These are phyloP conservation scores for Hippophae gyantsensis DNA, from an alignment of 306 rosid species.

Conservation along the genomic window DNA sequence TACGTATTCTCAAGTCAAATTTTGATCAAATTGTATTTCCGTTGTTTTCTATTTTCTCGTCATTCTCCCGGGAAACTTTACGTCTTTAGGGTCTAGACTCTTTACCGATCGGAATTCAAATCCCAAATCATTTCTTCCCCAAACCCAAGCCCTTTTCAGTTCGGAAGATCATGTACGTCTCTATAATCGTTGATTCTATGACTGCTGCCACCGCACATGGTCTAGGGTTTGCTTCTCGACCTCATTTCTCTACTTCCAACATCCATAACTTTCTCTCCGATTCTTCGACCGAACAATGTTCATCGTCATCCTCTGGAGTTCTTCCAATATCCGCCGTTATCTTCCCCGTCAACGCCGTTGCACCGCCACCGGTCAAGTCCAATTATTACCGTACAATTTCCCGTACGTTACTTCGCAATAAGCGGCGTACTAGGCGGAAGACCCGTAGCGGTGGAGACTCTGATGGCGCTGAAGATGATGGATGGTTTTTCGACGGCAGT, in stretches of 20 bases:
- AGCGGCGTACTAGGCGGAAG: constrained; percentile 53
- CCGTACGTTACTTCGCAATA: constrained; percentile 46
- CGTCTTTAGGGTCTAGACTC: too few species aligned
- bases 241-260: constrained; percentile 19
- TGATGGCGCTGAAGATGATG: constrained; percentile 25
- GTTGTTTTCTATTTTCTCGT: too few species aligned
- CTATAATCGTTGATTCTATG: constrained; percentile 39
- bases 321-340: constrained; percentile 55
- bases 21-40: too few species aligned
- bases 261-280: constrained; percentile 12
- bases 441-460: constrained; percentile 33
- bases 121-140: not conserved
- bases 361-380: constrained; percentile 66
- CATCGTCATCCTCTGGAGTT: constrained; percentile 19
- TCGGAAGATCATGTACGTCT: constrained; percentile 32
- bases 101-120: not conserved
- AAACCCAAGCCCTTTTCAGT: not conserved
- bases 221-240: constrained; percentile 46
- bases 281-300: constrained; percentile 17
- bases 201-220: constrained; percentile 36
- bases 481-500: constrained; percentile 40
- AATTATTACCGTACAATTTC: constrained; percentile 25
- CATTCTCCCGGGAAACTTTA: too few species aligned
- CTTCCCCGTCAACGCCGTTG: constrained; percentile 47
- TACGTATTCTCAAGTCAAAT: too few species aligned